Conservation (phyloP, 805 yeast species). For the Schwanniomyces polymorphus region DNA sequence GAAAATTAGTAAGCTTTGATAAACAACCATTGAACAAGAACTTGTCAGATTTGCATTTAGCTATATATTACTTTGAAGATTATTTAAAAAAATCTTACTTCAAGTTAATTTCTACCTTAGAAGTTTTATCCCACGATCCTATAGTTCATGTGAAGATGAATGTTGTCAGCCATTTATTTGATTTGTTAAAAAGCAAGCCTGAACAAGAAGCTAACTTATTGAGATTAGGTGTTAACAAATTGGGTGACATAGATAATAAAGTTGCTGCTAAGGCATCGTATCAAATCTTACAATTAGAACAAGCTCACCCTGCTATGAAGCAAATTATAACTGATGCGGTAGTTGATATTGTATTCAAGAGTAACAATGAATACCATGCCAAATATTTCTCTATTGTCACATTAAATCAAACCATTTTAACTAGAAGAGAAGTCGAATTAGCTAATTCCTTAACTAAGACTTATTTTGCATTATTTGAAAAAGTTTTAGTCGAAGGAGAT, state of each 20-base stretch:
- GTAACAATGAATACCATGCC: constrained; percentile 76
- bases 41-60: constrained; percentile 50
- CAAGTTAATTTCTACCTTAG: constrained; percentile 72
- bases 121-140: constrained; percentile 84
- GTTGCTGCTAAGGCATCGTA: constrained; percentile 88
- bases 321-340: constrained; percentile 74
- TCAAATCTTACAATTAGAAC: constrained; percentile 75
- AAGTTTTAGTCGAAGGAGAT: constrained; percentile 71
- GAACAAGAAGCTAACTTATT: constrained; percentile 94
- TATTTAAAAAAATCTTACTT: constrained; percentile 77
- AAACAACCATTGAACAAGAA: constrained; percentile 60
- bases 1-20: constrained; percentile 77
- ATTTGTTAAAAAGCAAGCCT: constrained; percentile 79
- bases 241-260: constrained; percentile 90
- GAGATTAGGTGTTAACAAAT: constrained; percentile 85
- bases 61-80: constrained; percentile 85
- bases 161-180: constrained; percentile 74
- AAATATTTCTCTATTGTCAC: constrained; percentile 87
- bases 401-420: constrained; percentile 87
- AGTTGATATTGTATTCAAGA: constrained; percentile 74
- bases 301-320: constrained; percentile 96
- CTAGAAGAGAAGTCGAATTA: constrained; percentile 70
- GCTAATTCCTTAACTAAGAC: constrained; percentile 83
- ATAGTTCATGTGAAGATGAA: constrained; percentile 84
- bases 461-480: constrained; percentile 84